Base-by-base conservation (phyloP, 2,329 filamentous ascomycete species). In the Catunica adiposa region DNA sequence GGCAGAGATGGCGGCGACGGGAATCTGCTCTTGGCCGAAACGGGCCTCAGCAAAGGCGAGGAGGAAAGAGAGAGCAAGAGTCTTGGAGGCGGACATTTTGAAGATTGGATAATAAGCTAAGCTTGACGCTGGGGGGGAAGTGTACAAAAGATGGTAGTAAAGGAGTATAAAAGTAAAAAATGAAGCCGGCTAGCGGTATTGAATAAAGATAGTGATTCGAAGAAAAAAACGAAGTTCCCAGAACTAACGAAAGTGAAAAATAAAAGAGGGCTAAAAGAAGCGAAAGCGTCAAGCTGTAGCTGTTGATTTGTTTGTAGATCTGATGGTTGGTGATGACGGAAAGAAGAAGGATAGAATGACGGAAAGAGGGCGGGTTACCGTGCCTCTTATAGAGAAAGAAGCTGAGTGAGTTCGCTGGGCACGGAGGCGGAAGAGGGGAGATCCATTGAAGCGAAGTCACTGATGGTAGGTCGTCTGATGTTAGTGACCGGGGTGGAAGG, bases 21-120 rank as follows among this genome's bases (percentile, higher is more conserved):
- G 74, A 46, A 71, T 62, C 62, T 82, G 76, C 66, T 84, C 81
- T 67, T 83, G 79, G 48, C 75, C 76, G 65, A 84, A 84, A 61
- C 81, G 73, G 59, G 76, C 76, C 59, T 76, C 68, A 60, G 68
- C 69, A 51, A 70, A 62, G 42, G 72, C 71, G 63, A 72, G 58
- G 42, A 75, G 63, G 63, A 66, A 63, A 47, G 70, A 63, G 58
- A 73, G 61, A 61, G 73, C 55, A 59, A 69, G 54, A 46, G 66
- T 54, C 63, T 72, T 72, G 62, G 67, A 63, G 61, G 56, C 46
- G 59, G 71, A 69, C 72, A 75, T 76, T 58, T 60, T 70, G 62
- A 15, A 47, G 14, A 52, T 50, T 53, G 22, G 3, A 11, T 54
- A 52, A 53, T 15, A 40, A 63, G 62, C 60, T 62, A 62, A 58